phyloP scores from a whole-genome alignment of 345 rosid genomes.

The Citrus sp. region DNA sequence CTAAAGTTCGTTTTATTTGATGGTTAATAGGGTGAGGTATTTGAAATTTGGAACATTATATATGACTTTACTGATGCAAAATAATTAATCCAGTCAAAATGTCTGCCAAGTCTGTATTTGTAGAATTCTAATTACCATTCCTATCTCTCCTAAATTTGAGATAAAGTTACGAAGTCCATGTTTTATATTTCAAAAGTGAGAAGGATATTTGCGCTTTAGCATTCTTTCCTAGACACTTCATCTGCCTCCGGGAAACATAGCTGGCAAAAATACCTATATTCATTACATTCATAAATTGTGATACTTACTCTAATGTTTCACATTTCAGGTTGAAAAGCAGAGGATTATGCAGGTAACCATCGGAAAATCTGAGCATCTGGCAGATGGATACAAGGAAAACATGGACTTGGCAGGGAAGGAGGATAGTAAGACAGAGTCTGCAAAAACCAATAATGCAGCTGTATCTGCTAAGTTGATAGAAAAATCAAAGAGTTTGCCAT shows the following conservation, averaged over 20 bases:
- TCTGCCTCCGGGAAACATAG: neutral
- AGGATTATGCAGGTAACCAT: constrained; percentile 69
- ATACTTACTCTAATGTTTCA: constrained; percentile 7
- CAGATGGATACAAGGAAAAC: constrained; percentile 34
- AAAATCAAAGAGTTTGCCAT: constrained; percentile 24
- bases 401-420: constrained; percentile 22
- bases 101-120: neutral
- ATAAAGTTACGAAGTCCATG: neutral
- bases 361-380: constrained; percentile 37
- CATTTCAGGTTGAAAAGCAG: constrained; percentile 76
- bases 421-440: constrained; percentile 10
- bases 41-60: neutral
- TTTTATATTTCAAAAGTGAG: neutral
- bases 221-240: neutral
- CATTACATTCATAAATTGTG: neutral
- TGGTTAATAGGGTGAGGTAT: neutral
- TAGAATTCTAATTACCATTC: neutral
- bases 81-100: neutral
- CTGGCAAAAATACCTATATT: neutral
- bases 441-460: constrained; percentile 11
- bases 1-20: neutral
- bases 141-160: neutral
- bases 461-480: constrained; percentile 5
- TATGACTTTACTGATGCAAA: neutral
- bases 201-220: neutral